Percentiles rank a stretch among this genome's conserved stretches.
These are phyloP conservation scores for Stenocarpella maydis DNA, from an alignment of 2,329 filamentous ascomycete genomes.

Conservation along the genomic window DNA sequence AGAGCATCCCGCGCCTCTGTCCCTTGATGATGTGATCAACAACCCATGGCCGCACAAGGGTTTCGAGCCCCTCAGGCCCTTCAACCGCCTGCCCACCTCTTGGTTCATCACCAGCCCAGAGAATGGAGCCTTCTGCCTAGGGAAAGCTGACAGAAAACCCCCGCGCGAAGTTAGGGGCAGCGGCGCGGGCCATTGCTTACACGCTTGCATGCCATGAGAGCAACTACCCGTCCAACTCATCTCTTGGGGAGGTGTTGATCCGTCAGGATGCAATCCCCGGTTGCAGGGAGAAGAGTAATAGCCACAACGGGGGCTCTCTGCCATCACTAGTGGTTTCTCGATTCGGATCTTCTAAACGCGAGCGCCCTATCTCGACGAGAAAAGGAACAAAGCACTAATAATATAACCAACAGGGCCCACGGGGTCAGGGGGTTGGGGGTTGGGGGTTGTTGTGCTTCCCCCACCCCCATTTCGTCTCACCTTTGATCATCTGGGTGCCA, in stretches of 20 bases:
- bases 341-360: not conserved
- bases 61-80: too few species aligned
- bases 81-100: not conserved
- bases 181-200: conserved; percentile 30
- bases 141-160: conserved; percentile 1
- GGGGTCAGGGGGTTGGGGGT: not conserved
- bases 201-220: not conserved
- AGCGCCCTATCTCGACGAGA: not conserved
- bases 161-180: conserved; percentile 16
- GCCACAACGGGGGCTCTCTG: not conserved
- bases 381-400: not conserved
- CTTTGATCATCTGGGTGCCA: not conserved
- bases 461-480: conserved; percentile 15
- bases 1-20: conserved; percentile 17
- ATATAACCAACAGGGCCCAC: not conserved
- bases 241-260: not conserved
- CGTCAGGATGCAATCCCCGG: conserved; percentile 6
- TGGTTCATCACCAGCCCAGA: not conserved
- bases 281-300: not conserved
- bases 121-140: not conserved
- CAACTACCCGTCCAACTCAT: conserved; percentile 2
- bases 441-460: too few species aligned
- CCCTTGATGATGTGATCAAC: conserved; percentile 28
- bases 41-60: conserved; percentile 6
- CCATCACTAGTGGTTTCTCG: not conserved